Conservation (phyloP, 495 filamentous ascomycete species). For the Aspergillus hancockii region DNA sequence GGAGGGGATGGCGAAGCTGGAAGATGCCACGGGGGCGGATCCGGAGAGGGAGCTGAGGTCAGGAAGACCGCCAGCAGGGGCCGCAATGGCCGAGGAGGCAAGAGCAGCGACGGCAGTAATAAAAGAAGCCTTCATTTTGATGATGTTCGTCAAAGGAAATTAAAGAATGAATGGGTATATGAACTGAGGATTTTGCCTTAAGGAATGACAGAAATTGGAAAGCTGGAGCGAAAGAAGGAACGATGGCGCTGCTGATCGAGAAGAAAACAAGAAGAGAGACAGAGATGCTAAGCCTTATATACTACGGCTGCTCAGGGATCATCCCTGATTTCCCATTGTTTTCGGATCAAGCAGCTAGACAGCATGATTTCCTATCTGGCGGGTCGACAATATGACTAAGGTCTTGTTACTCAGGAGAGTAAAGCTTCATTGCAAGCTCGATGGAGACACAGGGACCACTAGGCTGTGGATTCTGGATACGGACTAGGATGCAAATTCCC, state of each 20-base stretch:
- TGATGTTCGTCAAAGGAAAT: constrained; percentile 23
- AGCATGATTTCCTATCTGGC: constrained; percentile 16
- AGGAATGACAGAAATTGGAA: constrained; percentile 37
- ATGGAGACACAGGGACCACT: constrained; percentile 7
- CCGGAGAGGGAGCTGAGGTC: constrained; percentile 27
- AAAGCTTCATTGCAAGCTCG: background rate
- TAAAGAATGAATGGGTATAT: constrained; percentile 10
- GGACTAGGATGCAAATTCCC: background rate
- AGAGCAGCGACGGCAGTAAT: constrained; percentile 35
- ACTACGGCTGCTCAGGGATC: constrained; percentile 18
- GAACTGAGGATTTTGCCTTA: constrained; percentile 12
- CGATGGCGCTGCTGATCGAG: constrained; percentile 19
- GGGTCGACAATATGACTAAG: constrained; percentile 21
- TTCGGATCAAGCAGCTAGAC: background rate
- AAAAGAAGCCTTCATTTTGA: constrained; percentile 43
- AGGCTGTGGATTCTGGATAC: constrained; percentile 11
- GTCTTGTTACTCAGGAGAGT: constrained; percentile 5
- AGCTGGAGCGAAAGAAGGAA: constrained; percentile 22
- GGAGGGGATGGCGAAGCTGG: constrained; percentile 12
- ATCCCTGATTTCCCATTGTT: constrained; percentile 1
- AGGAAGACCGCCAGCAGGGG: constrained; percentile 30
- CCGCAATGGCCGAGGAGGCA: constrained; percentile 34
- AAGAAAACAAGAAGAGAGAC: constrained; percentile 2
- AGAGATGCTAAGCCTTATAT: constrained; percentile 14
- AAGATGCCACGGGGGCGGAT: constrained; percentile 14